A percentile compares a stretch with the other conserved stretches of the same genome.
Conservation (phyloP, 139 green algal genomes). For the Micromonas pusilla region DNA sequence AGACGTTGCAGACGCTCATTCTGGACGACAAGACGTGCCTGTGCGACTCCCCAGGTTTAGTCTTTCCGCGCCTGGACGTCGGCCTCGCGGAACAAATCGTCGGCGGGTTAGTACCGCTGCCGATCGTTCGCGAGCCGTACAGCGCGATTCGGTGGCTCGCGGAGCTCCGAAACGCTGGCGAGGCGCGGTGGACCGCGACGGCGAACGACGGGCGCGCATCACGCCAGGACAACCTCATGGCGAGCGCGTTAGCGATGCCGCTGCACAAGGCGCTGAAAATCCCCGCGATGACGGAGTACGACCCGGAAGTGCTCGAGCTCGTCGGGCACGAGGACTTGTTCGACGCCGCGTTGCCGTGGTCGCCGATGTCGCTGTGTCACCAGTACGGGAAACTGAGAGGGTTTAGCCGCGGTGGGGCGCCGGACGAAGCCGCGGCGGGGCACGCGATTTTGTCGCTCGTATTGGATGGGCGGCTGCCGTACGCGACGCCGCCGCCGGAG, state of each 20-base stretch:
- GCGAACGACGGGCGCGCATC: background rate
- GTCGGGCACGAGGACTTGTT: background rate
- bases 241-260: background rate
- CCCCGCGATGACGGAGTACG: background rate
- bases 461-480: background rate
- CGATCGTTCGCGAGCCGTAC: constrained; percentile 15
- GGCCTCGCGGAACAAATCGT: constrained; percentile 34
- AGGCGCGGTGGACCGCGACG: background rate
- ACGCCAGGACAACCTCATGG: background rate
- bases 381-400: constrained; percentile 2
- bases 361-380: constrained; percentile 4
- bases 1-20: constrained; percentile 98
- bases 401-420: background rate
- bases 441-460: background rate
- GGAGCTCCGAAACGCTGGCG: background rate
- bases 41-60: constrained; percentile 86
- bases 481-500: constrained; percentile 7
- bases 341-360: constrained; percentile 14
- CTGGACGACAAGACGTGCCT: constrained; percentile 64
- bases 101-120: constrained; percentile 16
- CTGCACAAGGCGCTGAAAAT: constrained; percentile 5
- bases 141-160: constrained; percentile 24
- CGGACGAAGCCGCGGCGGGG: background rate
- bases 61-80: constrained; percentile 71
- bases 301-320: constrained; percentile 17